These are phyloP conservation scores for Flueggea neowawraea DNA, from an alignment of 441 rosid genomes.

Conservation along the genomic window DNA sequence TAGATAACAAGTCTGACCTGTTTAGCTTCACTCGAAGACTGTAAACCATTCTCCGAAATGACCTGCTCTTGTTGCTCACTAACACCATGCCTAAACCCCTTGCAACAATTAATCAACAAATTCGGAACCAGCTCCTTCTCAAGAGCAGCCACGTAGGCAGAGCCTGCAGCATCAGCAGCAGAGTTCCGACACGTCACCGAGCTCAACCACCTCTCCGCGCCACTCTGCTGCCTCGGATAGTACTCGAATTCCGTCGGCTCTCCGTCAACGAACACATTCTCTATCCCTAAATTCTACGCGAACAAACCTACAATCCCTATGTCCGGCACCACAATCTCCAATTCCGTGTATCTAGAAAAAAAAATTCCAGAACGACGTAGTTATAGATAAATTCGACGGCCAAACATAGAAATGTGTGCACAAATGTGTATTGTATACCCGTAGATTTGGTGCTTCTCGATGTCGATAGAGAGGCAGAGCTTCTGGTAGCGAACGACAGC, in stretches of 20 bases:
- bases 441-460: constrained; percentile 63
- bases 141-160: constrained; percentile 65
- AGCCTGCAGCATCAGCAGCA: constrained; percentile 82
- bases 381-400: neutral
- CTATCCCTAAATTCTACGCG: constrained; percentile 91
- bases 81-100: constrained; percentile 58
- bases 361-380: neutral
- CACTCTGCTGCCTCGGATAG: constrained; percentile 65
- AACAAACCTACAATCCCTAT: constrained; percentile 87
- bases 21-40: constrained; percentile 52
- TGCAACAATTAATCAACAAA: constrained; percentile 90
- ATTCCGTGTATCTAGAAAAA: constrained; percentile 67
- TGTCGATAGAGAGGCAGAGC: constrained; percentile 86
- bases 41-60: constrained; percentile 53
- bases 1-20: constrained; percentile 46
- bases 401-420: neutral
- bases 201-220: constrained; percentile 49
- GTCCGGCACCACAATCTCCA: constrained; percentile 93
- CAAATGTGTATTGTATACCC: constrained; percentile 39
- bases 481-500: constrained; percentile 91
- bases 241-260: constrained; percentile 89
- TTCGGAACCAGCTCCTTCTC: constrained; percentile 70
- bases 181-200: constrained; percentile 48
- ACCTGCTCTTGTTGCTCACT: constrained; percentile 51
- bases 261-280: constrained; percentile 88